Base-by-base conservation (phyloP, 345 rosid genomes). In the Ceriops tagal region DNA sequence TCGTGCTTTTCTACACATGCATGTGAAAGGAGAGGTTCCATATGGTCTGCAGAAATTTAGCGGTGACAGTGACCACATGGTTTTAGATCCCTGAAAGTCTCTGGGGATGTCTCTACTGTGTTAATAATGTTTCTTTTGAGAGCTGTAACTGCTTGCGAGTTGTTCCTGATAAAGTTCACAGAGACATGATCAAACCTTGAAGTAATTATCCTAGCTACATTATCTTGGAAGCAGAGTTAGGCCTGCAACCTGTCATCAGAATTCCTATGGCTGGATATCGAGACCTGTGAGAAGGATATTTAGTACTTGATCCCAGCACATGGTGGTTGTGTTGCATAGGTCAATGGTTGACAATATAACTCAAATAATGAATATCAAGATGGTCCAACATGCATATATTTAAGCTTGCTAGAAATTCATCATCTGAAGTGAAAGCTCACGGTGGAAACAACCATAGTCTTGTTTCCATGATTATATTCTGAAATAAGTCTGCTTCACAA, bases 401-500 rank as follows among this genome's bases (percentile, higher is more conserved):
- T 34, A 1, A 7, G 37, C 9, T 8, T 8, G 6, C 37, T 34
- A 34, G 37, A 34, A 34, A 34, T 34, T 34, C 37, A 34, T 34
- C 37, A 34, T 34, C 37, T 34, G 37, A 60, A 31, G 58, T 69
- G 60, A 24, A 51, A 32, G 21, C 52, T 31, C 61, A 22, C 18
- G 20, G 52, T 19, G 0, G 21, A 37, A 26, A 39, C 16, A 5
- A 11, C 27, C 34, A 51, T 52, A n/a, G 20, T 16, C 20, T 5
- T 71, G 20, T 31, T 62, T 59, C 19, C 27, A 19, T 27, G 53
- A 15, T 71, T 65, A 61, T 61, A 62, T 56, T n/a, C 53, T 35
- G 31, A 30, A 65, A 31, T 19, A 20, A 52, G 22, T 24, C 24
- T n/a, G 34, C 60, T 47, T 53, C 43, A 21, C 53, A 32, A 16